A percentile compares a stretch with the other conserved stretches of the same genome.
Conservation (phyloP, 495 filamentous ascomycete species). For the Penicillium desertorum region DNA sequence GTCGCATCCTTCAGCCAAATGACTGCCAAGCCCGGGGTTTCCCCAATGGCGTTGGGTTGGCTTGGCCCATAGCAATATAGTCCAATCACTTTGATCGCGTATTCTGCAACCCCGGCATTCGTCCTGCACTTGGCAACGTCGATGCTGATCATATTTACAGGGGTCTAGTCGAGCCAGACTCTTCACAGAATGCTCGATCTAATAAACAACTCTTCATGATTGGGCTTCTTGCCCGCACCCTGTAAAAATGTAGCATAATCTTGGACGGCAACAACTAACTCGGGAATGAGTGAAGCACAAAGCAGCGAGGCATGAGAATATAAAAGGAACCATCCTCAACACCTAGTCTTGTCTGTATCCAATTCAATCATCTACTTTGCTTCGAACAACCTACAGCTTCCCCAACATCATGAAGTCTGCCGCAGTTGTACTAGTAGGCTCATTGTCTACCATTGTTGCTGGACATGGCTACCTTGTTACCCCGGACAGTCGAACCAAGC, state of each 20-base stretch:
- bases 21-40: neutral
- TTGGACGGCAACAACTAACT: neutral
- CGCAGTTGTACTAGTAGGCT: neutral
- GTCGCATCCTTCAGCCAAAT: neutral
- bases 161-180: neutral
- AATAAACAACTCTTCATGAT: neutral
- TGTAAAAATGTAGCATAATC: neutral
- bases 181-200: neutral
- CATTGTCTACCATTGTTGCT: conserved; percentile 1
- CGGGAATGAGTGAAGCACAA: neutral
- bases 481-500: conserved; percentile 47
- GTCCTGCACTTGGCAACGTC: neutral
- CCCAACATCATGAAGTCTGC: neutral
- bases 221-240: conserved; percentile 1
- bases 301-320: neutral
- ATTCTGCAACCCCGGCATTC: neutral
- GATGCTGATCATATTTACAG: neutral
- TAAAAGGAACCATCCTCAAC: neutral
- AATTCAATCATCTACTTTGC: neutral
- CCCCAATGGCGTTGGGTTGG: neutral
- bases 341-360: neutral
- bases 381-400: neutral
- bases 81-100: neutral
- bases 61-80: neutral
- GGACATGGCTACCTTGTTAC: conserved; percentile 49